A percentile compares a stretch with the other conserved stretches of the same genome.
Conservation (phyloP, 2,329 filamentous ascomycete genomes). For the Magnaporthiopsis rhizophila region DNA sequence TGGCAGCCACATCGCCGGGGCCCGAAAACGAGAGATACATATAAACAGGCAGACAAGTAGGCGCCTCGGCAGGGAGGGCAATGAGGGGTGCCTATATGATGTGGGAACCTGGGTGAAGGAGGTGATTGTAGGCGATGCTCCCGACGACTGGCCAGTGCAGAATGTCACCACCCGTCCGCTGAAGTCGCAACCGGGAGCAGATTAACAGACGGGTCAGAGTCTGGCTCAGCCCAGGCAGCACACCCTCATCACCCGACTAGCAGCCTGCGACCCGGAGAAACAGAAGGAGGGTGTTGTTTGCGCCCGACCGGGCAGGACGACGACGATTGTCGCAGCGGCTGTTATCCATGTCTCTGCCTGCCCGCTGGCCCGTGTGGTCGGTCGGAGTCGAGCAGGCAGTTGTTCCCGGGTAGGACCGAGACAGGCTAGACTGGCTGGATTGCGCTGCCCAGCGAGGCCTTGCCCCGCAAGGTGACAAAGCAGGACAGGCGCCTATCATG, state of each 20-base stretch:
- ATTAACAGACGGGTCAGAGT: not conserved
- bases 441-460: not conserved
- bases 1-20: not conserved
- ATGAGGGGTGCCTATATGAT: not conserved
- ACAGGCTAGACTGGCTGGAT: not conserved
- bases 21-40: not conserved
- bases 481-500: not conserved
- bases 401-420: not conserved
- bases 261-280: not conserved
- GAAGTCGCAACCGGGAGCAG: not conserved
- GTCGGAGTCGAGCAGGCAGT: not conserved
- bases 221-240: not conserved
- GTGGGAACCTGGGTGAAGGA: not conserved
- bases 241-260: not conserved
- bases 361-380: not conserved
- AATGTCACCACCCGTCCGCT: not conserved
- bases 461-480: not conserved
- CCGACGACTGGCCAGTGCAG: not conserved
- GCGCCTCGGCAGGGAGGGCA: not conserved
- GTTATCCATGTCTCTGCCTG: not conserved
- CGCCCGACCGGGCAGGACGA: not conserved
- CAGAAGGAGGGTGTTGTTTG: not conserved
- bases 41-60: slow-evolving; percentile 1
- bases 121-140: not conserved
- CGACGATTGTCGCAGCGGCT: not conserved